Base-by-base conservation (phyloP, 2,329 filamentous ascomycete genomes). In the Hypoxylon sp. region DNA sequence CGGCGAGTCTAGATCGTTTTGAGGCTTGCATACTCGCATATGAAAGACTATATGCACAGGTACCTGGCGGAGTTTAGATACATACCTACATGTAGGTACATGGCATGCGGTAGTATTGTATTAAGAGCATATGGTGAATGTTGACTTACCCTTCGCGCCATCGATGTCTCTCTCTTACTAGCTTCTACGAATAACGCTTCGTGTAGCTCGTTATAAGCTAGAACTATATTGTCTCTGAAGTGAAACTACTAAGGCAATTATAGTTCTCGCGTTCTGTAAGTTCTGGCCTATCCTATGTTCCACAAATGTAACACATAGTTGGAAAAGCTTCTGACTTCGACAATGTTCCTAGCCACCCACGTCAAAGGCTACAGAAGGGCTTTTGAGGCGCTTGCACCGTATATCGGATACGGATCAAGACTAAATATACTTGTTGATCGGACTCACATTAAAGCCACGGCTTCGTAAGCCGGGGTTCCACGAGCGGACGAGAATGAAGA, bases 331-430 rank as follows among this genome's bases (percentile, higher is more conserved):
- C 17, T n/a, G 37, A 27, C 10, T 11, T 46, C 29, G 15, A 55
- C 35, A 19, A 55, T 31, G 21, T 13, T 55, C 10, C 19, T 46
- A 54, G 27, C 21, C 11, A 46, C 11, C 31, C 21, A 19, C 24
- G 27, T 46, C 42, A 47, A 56, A 56, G 32, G 42, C 53, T 27
- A 39, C 27, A 19, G 39, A n/a, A 37, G 19, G 52, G 13, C 27
- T 35, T 24, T 50, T 21, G 27, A 51, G 35, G 19, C 24, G 10
- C 15, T 11, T 2, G 7, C 42, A 44, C 61, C 37, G 54, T 64
- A 48, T n/a, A 37, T 53, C 61, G 61, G 61, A 64, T 62, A 61
- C 39, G 46, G 55, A 58, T 24, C 31, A 19, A 17, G 10, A 39
- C 13, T 24, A 39, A 11, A 19, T 7, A 21, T 54, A 42, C 35